Evolutionary conservation across 805 yeast species (phyloP).

Genomic region (Yarrowia yakushimensis): DNA sequence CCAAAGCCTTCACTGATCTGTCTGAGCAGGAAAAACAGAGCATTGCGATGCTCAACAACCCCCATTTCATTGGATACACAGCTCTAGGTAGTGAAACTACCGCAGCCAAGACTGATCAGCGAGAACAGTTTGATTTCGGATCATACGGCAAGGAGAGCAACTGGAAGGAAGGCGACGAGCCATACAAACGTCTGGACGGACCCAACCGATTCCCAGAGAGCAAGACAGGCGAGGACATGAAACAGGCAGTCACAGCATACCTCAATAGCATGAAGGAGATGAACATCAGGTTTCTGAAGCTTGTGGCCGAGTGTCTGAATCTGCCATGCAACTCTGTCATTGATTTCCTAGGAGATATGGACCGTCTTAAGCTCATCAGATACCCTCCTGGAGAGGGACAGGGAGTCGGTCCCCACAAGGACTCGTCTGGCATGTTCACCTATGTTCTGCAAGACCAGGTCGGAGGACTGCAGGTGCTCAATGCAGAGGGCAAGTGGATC

Average conservation of each 20-base stretch:
- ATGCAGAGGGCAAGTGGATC: slow-evolving; percentile 55
- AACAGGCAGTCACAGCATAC: slow-evolving; percentile 42
- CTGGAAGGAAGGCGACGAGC: slow-evolving; percentile 39
- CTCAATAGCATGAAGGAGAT: slow-evolving; percentile 47
- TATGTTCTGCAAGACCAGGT: slow-evolving; percentile 55
- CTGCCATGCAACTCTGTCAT: slow-evolving; percentile 46
- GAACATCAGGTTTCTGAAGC: slow-evolving; percentile 43
- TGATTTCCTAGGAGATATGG: slow-evolving; percentile 48
- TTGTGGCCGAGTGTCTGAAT: slow-evolving; percentile 57
- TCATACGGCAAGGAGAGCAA: slow-evolving; percentile 44
- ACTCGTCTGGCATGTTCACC: slow-evolving; percentile 55
- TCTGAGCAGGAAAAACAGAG: slow-evolving; percentile 46
- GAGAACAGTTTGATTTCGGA: slow-evolving; percentile 62
- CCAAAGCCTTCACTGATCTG: slow-evolving; percentile 45
- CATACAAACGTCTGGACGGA: slow-evolving; percentile 46
- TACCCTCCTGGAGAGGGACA: slow-evolving; percentile 48
- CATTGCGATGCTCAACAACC: slow-evolving; percentile 53
- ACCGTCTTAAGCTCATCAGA: slow-evolving; percentile 56
- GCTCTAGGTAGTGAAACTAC: slow-evolving; percentile 57
- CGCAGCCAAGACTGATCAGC: slow-evolving; percentile 50
- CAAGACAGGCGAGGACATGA: slow-evolving; percentile 44
- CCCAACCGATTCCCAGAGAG: slow-evolving; percentile 55
- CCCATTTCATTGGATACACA: slow-evolving; percentile 59
- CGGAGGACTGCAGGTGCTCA: slow-evolving; percentile 55
- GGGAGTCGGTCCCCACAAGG: slow-evolving; percentile 67